A percentile compares a stretch with the other conserved stretches of the same genome.
Conservation (phyloP, 768 basidiomycete species). For the Bullera alba region DNA sequence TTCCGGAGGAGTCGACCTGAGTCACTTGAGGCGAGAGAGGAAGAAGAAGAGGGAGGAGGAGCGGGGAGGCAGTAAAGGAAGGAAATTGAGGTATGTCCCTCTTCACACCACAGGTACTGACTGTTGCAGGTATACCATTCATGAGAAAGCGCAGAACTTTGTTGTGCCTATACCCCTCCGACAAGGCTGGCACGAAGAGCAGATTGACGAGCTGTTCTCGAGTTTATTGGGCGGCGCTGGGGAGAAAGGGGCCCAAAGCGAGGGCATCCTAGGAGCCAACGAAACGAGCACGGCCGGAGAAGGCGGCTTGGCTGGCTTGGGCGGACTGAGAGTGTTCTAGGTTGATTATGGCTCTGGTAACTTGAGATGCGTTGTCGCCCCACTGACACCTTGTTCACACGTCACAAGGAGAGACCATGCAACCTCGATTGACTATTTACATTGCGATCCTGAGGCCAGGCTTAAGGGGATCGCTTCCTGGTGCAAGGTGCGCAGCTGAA, state of each 20-base stretch:
- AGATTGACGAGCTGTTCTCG: conserved; percentile 88
- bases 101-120: not conserved
- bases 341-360: not conserved
- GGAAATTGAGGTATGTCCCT: conserved; percentile 69
- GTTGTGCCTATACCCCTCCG: conserved; percentile 71
- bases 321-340: conserved; percentile 23
- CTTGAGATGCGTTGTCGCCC: too few relatives aligned
- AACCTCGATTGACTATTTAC: too few relatives aligned
- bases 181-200: conserved; percentile 87
- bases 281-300: not conserved
- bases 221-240: conserved; percentile 62
- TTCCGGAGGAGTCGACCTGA: conserved; percentile 19
- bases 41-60: conserved; percentile 74
- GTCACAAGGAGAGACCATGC: too few relatives aligned
- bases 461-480: too few relatives aligned
- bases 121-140: conserved; percentile 74
- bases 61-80: conserved; percentile 88
- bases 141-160: conserved; percentile 94
- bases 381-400: too few relatives aligned
- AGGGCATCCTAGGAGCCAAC: not conserved
- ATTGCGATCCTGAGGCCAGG: too few relatives aligned
- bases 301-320: conserved; percentile 6
- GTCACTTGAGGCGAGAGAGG: conserved; percentile 41
- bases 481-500: too few relatives aligned
- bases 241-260: conserved; percentile 22